phyloP scores from a whole-genome alignment of 352 stramenopile species.

The Phytophthora cactorum region DNA sequence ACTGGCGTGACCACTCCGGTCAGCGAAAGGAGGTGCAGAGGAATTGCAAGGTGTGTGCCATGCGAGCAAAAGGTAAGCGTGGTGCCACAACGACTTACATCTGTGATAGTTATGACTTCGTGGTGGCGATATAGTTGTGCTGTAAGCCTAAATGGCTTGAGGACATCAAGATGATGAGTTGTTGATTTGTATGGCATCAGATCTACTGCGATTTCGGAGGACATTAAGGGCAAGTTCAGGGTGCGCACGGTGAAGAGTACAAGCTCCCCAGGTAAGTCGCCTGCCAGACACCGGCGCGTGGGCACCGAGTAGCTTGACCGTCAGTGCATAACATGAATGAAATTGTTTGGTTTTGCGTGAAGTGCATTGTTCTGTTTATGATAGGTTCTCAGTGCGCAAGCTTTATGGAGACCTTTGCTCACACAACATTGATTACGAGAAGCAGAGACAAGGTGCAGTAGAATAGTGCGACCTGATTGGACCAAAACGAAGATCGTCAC shows the following conservation, averaged over 20 bases:
- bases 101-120: too few relatives aligned
- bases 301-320: not conserved
- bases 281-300: not conserved
- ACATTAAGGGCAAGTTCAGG: not conserved
- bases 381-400: not conserved
- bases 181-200: not conserved
- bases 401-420: not conserved
- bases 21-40: slow-evolving; percentile 1
- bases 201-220: not conserved
- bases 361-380: not conserved
- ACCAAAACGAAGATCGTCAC: too few relatives aligned
- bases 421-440: too few relatives aligned
- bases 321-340: too few relatives aligned
- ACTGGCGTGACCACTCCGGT: not conserved
- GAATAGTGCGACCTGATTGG: too few relatives aligned
- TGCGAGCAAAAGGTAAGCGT: not conserved
- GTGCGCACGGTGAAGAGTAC: not conserved
- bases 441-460: too few relatives aligned
- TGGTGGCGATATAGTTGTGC: too few relatives aligned
- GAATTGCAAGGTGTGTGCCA: not conserved
- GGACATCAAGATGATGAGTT: not conserved
- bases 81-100: not conserved
- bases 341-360: too few relatives aligned
- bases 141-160: not conserved
- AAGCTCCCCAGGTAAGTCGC: not conserved